Evolutionary conservation across 2,329 filamentous ascomycete species (phyloP).

Genomic region (Penicillium hordei): DNA sequence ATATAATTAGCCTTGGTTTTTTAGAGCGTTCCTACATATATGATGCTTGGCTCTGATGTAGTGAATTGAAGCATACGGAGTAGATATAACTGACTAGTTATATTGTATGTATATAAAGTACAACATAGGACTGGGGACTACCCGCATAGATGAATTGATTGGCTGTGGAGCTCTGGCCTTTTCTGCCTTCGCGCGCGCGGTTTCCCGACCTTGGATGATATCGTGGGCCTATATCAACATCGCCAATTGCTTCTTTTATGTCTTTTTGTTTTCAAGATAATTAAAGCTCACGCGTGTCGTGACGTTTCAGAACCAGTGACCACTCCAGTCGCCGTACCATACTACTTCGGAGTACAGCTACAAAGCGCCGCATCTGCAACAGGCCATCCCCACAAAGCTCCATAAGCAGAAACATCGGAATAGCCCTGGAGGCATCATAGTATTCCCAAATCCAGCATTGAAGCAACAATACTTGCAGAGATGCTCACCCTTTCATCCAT

Average conservation of each 20-base stretch:
- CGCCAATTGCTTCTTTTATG: background rate
- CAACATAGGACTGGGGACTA: background rate
- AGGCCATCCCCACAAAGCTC: background rate
- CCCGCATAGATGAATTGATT: slow-evolving; percentile 17
- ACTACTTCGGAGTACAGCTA: background rate
- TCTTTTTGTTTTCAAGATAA: background rate
- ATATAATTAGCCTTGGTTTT: no score
- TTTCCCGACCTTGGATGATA: background rate
- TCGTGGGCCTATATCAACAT: background rate
- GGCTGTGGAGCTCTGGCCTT: slow-evolving; percentile 14
- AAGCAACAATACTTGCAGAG: background rate
- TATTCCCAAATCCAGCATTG: background rate
- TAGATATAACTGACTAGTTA: no score
- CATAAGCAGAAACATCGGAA: background rate
- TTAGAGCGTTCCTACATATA: background rate
- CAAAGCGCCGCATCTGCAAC: background rate
- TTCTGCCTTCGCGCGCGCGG: background rate
- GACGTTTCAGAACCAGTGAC: background rate
- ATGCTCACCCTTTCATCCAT: slow-evolving; percentile 67
- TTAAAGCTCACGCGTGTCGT: background rate
- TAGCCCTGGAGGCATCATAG: background rate
- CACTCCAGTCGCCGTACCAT: background rate
- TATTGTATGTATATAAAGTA: no score
- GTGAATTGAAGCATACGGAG: background rate
- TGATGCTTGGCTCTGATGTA: background rate